Evolutionary conservation across 192 early-diverging fungal genomes (phyloP).

Genomic region (Umbelopsis sp.): DNA sequence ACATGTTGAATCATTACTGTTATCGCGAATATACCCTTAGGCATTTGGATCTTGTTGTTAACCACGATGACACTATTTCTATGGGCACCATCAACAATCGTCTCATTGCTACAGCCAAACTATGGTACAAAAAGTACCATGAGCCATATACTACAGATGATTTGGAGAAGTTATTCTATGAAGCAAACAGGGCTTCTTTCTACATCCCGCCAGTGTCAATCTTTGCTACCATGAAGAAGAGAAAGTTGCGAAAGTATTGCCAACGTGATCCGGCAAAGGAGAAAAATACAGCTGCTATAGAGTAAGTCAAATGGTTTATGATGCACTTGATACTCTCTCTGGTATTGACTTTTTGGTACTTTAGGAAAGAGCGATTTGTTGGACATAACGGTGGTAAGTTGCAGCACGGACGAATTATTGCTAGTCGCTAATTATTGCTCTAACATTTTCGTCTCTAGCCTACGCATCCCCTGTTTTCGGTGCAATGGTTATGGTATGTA

Average conservation of each 20-base stretch:
- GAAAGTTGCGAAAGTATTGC: neutral
- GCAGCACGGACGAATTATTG: neutral
- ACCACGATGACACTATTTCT: slow-evolving; percentile 65
- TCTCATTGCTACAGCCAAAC: neutral
- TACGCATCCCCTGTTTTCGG: neutral
- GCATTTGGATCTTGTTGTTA: slow-evolving; percentile 50
- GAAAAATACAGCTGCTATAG: neutral
- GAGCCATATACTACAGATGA: slow-evolving; percentile 4
- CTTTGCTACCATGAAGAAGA: neutral
- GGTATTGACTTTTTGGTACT: neutral
- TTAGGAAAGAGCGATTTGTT: neutral
- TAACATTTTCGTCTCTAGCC: neutral
- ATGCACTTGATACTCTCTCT: neutral
- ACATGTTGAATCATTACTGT: slow-evolving; percentile 54
- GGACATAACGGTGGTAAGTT: neutral
- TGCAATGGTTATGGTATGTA: neutral
- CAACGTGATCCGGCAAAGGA: neutral
- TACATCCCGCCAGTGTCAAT: neutral
- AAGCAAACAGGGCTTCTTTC: no score
- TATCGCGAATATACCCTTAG: slow-evolving; percentile 56
- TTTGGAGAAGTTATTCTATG: neutral
- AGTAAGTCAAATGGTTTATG: neutral
- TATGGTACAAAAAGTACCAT: neutral
- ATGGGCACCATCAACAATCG: neutral
- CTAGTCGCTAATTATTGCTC: neutral